A percentile compares a stretch with the other conserved stretches of the same genome.
These are phyloP conservation scores for Phytophthora sansomeana DNA, from an alignment of 352 stramenopile species.

Conservation along the genomic window DNA sequence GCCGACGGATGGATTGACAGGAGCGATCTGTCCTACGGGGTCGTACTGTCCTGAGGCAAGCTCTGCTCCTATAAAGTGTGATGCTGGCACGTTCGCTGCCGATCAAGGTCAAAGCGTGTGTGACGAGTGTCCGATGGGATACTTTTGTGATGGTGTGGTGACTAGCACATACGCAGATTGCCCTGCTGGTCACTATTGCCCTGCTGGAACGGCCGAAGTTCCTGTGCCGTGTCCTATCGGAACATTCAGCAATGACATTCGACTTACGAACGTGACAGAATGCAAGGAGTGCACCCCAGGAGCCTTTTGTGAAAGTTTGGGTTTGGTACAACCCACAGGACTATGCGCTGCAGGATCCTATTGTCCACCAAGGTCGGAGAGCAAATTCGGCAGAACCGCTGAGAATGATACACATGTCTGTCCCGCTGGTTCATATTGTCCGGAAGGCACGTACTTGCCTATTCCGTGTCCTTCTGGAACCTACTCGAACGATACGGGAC, in stretches of 20 bases:
- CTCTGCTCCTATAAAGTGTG: slow-evolving; percentile 54
- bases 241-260: slow-evolving; percentile 61
- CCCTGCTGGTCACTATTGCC: slow-evolving; percentile 58
- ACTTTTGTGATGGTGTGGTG: slow-evolving; percentile 65
- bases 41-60: slow-evolving; percentile 69
- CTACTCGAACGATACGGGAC: slow-evolving; percentile 62
- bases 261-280: slow-evolving; percentile 45
- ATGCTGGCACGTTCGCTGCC: slow-evolving; percentile 47
- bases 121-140: slow-evolving; percentile 62
- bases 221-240: slow-evolving; percentile 69
- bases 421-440: slow-evolving; percentile 79
- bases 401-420: slow-evolving; percentile 58
- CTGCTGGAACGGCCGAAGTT: slow-evolving; percentile 42
- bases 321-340: slow-evolving; percentile 34
- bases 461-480: slow-evolving; percentile 64
- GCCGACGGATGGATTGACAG: slow-evolving; percentile 55
- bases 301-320: slow-evolving; percentile 49
- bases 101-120: slow-evolving; percentile 41
- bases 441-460: slow-evolving; percentile 69
- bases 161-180: slow-evolving; percentile 57
- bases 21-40: slow-evolving; percentile 58
- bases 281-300: slow-evolving; percentile 54
- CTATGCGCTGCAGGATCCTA: slow-evolving; percentile 64
- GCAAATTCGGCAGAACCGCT: slow-evolving; percentile 47
- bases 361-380: slow-evolving; percentile 56